Base-by-base conservation (phyloP, 2,329 filamentous ascomycete genomes). In the Verticillium albo-atrum region DNA sequence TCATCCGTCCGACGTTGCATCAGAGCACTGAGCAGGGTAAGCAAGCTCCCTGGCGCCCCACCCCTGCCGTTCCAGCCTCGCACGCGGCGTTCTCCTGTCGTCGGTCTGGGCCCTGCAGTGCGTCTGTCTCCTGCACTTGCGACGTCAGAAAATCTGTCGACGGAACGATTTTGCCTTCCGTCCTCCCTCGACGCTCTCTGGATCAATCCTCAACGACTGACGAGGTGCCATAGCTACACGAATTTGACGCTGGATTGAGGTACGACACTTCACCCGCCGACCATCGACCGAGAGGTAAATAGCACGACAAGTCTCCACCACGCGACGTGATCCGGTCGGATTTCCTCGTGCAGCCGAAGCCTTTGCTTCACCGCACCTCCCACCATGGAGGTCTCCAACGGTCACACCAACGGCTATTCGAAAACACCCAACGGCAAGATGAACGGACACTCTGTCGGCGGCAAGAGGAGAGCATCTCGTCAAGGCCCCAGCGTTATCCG, bases 331-430 rank as follows among this genome's bases (percentile, higher is more conserved):
- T 27, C n/a, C 47, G 20, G 9, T 25, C 47, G 12, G 47, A 9
- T 54, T 23, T 17, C 27, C 28, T 28, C 52, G 17, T 34, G n/a
- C 52, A 32, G 9, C 12, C 30, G 27, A 53, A 53, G 53, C 55
- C 56, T 26, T n/a, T 53, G 30, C 34, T 34, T 57, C 42, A 23
- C 56, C 42, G 42, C 20, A 23, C 60, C 58, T 62, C 66, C n/a
- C 66, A 64, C 64, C 66, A 77, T 78, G 75, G 71, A 72, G 71
- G 67, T 70, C 47, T 70, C 71, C 61, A 81, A 77, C 67, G 76
- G 78, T 65, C 71, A 74, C 56, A 64, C 70, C 57, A 74, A 76
- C 60, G 58, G 63, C 61, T 63, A 56, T 23, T 28, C 60, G 37
- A 71, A 70, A 54, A 60, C 60, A 9, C 58, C 62, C 23, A 50